Percentiles rank a stretch among this genome's conserved stretches.
Conservation (phyloP, 306 rosid species). For the Pachyrhizus erosus region DNA sequence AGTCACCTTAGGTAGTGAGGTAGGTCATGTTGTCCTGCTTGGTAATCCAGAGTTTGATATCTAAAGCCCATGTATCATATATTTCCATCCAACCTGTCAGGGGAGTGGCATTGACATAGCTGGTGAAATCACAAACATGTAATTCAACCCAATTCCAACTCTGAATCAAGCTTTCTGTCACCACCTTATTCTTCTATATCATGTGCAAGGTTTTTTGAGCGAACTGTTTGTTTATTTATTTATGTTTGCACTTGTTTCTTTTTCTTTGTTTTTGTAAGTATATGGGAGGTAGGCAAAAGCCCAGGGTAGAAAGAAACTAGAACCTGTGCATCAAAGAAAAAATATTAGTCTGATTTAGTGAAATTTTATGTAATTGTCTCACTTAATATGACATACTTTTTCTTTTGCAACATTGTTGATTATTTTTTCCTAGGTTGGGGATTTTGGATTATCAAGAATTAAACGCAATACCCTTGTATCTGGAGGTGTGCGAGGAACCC, state of each 20-base stretch:
- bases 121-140: no score
- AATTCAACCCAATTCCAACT: no score
- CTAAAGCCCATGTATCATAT: background rate
- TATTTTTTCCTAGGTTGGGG: constrained; percentile 74
- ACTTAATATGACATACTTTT: background rate
- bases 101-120: no score
- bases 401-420: background rate
- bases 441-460: constrained; percentile 92
- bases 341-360: background rate
- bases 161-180: no score
- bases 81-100: background rate
- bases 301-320: background rate
- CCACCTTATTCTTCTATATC: no score
- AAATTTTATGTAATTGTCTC: constrained; percentile 2
- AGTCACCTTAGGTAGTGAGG: background rate
- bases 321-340: background rate
- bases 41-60: background rate
- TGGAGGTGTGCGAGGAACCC: constrained; percentile 98
- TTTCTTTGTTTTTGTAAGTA: background rate
- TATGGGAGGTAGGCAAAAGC: background rate
- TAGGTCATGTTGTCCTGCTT: no score
- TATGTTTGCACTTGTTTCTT: background rate
- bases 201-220: background rate
- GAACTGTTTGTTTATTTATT: background rate
- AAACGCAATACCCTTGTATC: constrained; percentile 87